A percentile compares a stretch with the other conserved stretches of the same genome.
Conservation (phyloP, 2,329 filamentous ascomycete genomes). For the Trichoderma afroharzianum region DNA sequence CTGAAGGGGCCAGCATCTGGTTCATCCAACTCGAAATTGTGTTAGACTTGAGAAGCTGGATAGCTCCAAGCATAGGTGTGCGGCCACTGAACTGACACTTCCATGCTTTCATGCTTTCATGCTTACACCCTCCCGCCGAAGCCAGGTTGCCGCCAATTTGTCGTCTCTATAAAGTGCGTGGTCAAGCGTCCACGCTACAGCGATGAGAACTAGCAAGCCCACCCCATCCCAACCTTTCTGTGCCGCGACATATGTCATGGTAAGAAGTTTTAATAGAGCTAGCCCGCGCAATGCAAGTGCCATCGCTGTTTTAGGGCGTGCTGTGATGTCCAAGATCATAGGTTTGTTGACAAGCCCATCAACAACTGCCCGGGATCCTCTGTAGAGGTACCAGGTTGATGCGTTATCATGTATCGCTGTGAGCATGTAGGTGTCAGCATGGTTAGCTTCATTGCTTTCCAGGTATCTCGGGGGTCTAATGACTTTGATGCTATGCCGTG, state of each 20-base stretch:
- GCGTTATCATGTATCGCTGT: neutral
- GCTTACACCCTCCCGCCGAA: neutral
- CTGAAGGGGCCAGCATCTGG: neutral
- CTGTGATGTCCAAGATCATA: neutral
- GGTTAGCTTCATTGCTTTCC: neutral
- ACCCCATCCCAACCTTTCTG: neutral
- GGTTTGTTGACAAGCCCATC: neutral
- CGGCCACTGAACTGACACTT: neutral
- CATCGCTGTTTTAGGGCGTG: neutral
- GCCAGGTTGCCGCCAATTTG: neutral
- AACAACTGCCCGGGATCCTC: neutral
- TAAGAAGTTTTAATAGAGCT: neutral
- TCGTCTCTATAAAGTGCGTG: neutral
- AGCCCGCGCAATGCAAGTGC: neutral
- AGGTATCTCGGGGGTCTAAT: neutral
- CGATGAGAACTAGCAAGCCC: neutral
- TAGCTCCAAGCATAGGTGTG: neutral
- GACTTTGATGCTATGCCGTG: neutral
- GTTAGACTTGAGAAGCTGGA: neutral
- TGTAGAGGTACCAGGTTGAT: neutral
- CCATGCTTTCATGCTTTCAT: neutral
- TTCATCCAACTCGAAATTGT: neutral
- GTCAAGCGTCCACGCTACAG: neutral
- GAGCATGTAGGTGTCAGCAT: neutral
- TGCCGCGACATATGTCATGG: neutral